Percentiles rank a stretch among this genome's conserved stretches.
Conservation (phyloP, 2,329 filamentous ascomycete species). For the Stemphylium beticola region DNA sequence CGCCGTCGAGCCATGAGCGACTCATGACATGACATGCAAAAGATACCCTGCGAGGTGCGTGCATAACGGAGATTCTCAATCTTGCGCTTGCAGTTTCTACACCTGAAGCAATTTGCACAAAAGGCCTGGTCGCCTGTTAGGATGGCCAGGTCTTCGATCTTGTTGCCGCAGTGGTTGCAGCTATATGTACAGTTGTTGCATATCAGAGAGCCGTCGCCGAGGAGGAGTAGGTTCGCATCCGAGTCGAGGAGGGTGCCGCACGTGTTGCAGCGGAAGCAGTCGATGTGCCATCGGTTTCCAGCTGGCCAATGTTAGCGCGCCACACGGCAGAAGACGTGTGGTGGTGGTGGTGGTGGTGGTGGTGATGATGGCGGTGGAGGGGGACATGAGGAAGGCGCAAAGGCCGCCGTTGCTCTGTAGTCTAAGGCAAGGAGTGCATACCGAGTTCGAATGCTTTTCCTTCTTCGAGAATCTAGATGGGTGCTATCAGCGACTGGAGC, state of each 20-base stretch:
- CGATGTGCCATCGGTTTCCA: slow-evolving; percentile 96
- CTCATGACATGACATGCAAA: slow-evolving; percentile 99
- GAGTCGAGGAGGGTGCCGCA: slow-evolving; percentile 96
- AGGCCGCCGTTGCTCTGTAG: slow-evolving; percentile 10
- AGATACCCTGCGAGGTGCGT: slow-evolving; percentile 95
- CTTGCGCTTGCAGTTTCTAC: slow-evolving; percentile 97
- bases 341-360: background rate
- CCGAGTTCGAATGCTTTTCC: slow-evolving; percentile 98
- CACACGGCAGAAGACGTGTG: background rate
- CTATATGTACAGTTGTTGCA: slow-evolving; percentile 99
- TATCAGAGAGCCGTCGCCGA: slow-evolving; percentile 96
- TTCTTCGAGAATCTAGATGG: slow-evolving; percentile 86
- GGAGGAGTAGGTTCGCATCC: slow-evolving; percentile 93
- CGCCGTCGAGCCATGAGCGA: slow-evolving; percentile 90
- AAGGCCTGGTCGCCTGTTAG: slow-evolving; percentile 97
- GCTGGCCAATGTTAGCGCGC: slow-evolving; percentile 61
- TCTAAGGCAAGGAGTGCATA: slow-evolving; percentile 56
- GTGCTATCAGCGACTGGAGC: slow-evolving; percentile 24
- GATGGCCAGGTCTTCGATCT: slow-evolving; percentile 98
- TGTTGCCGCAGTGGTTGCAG: slow-evolving; percentile 94
- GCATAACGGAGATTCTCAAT: slow-evolving; percentile 99
- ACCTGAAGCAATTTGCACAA: slow-evolving; percentile 95
- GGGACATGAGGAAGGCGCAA: slow-evolving; percentile 16
- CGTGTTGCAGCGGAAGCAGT: slow-evolving; percentile 97
- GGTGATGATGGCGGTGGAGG: background rate